Evolutionary conservation across 768 basidiomycete species (phyloP).

Genomic region (Coprinopsis marcescibilis): DNA sequence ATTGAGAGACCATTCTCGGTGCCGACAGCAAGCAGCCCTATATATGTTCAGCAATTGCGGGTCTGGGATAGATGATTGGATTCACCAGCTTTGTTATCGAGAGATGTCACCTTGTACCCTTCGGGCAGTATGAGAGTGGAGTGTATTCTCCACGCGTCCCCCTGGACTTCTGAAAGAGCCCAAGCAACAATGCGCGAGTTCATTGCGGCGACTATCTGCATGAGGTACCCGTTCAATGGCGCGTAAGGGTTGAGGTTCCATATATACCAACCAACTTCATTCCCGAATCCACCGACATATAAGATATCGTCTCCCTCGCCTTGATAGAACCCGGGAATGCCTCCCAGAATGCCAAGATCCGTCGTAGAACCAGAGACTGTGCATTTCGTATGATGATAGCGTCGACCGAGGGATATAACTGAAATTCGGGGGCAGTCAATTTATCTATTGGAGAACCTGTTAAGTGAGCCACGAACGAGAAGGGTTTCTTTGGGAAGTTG

Average conservation of each 20-base stretch:
- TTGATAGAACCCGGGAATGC: slow-evolving; percentile 62
- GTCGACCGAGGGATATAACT: slow-evolving; percentile 74
- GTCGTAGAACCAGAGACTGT: slow-evolving; percentile 54
- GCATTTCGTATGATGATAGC: slow-evolving; percentile 69
- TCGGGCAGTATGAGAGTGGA: slow-evolving; percentile 69
- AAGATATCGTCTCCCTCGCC: slow-evolving; percentile 42
- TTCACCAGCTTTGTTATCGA: slow-evolving; percentile 74
- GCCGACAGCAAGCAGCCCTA: slow-evolving; percentile 74
- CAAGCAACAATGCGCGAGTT: slow-evolving; percentile 68
- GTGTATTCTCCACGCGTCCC: slow-evolving; percentile 72
- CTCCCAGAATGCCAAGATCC: slow-evolving; percentile 75
- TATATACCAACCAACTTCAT: slow-evolving; percentile 71
- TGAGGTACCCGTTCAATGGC: slow-evolving; percentile 7
- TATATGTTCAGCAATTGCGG: slow-evolving; percentile 21
- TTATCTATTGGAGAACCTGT: neutral
- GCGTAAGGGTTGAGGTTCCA: neutral
- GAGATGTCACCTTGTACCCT: slow-evolving; percentile 45
- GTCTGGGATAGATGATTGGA: slow-evolving; percentile 3
- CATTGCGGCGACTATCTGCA: slow-evolving; percentile 69
- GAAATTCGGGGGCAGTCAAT: slow-evolving; percentile 11
- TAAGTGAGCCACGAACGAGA: slow-evolving; percentile 40
- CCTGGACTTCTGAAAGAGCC: slow-evolving; percentile 63
- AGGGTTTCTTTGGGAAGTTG: slow-evolving; percentile 49
- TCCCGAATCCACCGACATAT: slow-evolving; percentile 65
- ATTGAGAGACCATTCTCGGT: slow-evolving; percentile 56